Base-by-base conservation (phyloP, 805 yeast species). In the Metschnikowia lunata region DNA sequence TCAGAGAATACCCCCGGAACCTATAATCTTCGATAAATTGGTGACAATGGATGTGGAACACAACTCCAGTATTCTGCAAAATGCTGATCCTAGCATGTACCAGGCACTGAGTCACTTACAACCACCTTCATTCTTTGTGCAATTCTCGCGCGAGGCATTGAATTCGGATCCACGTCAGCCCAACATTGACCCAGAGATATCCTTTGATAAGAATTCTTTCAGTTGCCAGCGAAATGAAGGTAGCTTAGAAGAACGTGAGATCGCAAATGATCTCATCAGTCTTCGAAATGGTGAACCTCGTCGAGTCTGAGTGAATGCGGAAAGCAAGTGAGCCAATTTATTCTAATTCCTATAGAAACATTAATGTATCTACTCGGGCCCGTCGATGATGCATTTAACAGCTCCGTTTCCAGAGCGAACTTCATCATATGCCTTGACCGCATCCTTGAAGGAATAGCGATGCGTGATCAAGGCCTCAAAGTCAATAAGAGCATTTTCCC, bases 371-470 rank as follows among this genome's bases (percentile, higher is more conserved):
- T 51, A 53, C 46, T 76, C 72, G 4, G 96, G 96, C 5, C 96
- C 96, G 42, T 77, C 82, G 51, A 88, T 89, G 57, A 88, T 78
- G 49, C 86, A 82, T 71, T 88, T 88, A 57, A 88, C 81, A 44
- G 85, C 84, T 34, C 79, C 80, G 49, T 75, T 66, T 37, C 90
- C 90, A 34, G 75, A 71, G 50, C 78, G 75, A n/a, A 82, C 82
- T 36, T 75, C 71, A 49, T 86, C 83, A 64, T 84, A 85, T 3
- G 96, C 96, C 51, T 80, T 75, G 50, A 79, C 74, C 14, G 95
- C 88, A 43, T 88, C 82, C 32, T 77, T 75, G 61, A 87, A 88
- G 39, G 72, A 63, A 69, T 78, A 85, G 54, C 85, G 76, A 59
- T 87, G 88, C 13, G 95, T 83, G 53, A 88, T 79, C 56, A 88